Evolutionary conservation across 2,329 filamentous ascomycete species (phyloP).

Genomic region (Parastagonospora nodorum): DNA sequence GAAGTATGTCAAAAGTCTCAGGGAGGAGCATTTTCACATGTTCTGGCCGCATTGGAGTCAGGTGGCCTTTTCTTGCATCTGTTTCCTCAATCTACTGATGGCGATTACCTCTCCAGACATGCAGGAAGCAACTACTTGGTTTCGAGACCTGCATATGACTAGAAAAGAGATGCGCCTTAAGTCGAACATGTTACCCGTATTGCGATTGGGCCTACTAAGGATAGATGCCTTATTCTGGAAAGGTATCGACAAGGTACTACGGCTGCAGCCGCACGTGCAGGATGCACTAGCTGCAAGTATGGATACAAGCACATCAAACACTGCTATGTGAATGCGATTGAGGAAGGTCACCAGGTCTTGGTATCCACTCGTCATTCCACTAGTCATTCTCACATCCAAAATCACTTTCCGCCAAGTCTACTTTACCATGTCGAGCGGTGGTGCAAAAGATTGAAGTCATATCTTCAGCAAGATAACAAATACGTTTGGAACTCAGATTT

Average conservation of each 20-base stretch:
- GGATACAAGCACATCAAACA: neutral
- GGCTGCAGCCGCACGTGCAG: conserved; percentile 3
- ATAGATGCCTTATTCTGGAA: conserved; percentile 14
- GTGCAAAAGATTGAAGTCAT: no score
- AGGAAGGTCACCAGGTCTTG: no score
- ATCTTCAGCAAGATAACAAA: neutral
- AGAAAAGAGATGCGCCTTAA: conserved; percentile 15
- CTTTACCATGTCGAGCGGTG: no score
- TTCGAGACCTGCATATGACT: conserved; percentile 4
- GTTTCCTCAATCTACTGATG: conserved; percentile 12
- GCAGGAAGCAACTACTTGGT: conserved; percentile 11
- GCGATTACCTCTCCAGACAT: conserved; percentile 6
- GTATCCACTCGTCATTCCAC: no score
- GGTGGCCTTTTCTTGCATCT: conserved; percentile 14
- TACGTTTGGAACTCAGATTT: neutral
- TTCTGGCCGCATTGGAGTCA: conserved; percentile 19
- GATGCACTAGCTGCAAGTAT: conserved; percentile 6
- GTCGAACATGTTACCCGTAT: conserved; percentile 13
- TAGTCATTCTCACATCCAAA: no score
- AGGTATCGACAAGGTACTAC: conserved; percentile 7
- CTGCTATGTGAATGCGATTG: neutral
- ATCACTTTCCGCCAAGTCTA: no score
- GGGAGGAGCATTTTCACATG: conserved; percentile 10
- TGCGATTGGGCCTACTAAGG: conserved; percentile 9
- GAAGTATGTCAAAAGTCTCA: conserved; percentile 4